Percentiles rank a stretch among this genome's conserved stretches.
Conservation (phyloP, 2,329 filamentous ascomycete genomes). For the Diaporthe sp. region DNA sequence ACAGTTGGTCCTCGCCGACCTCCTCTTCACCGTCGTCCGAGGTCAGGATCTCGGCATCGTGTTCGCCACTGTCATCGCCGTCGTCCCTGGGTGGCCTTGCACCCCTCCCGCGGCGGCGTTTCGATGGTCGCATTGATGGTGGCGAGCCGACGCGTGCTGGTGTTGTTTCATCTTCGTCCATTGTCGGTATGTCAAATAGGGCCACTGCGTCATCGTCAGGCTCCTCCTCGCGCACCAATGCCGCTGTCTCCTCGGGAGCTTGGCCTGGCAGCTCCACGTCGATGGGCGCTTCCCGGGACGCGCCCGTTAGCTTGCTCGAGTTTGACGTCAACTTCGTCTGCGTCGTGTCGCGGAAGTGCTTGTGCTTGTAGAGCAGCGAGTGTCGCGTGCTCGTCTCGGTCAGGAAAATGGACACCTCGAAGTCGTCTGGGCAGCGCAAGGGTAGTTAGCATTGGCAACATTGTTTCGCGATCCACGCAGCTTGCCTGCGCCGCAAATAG, state of each 20-base stretch:
- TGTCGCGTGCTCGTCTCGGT: conserved; percentile 89
- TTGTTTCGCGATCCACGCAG: background rate
- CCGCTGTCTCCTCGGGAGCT: conserved; percentile 48
- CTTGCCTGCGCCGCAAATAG: conserved; percentile 18
- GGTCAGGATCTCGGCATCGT: conserved; percentile 44
- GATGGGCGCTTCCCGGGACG: conserved; percentile 65
- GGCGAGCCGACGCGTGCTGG: conserved; percentile 44
- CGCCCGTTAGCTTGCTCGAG: conserved; percentile 71
- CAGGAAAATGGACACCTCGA: conserved; percentile 94
- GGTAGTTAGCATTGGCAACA: background rate
- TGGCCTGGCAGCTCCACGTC: conserved; percentile 59
- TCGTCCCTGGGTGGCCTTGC: conserved; percentile 44
- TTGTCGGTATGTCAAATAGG: conserved; percentile 68
- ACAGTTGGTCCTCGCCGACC: conserved; percentile 39
- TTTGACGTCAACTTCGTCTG: conserved; percentile 70
- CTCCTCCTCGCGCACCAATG: conserved; percentile 66
- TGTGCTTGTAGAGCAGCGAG: conserved; percentile 87
- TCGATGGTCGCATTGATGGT: conserved; percentile 43
- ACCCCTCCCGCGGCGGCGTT: conserved; percentile 48
- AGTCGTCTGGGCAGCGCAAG: conserved; percentile 76
- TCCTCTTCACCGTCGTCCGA: conserved; percentile 37
- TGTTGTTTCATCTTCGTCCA: conserved; percentile 47
- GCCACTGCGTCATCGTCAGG: conserved; percentile 70
- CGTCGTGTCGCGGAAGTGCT: conserved; percentile 75
- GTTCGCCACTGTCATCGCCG: conserved; percentile 51